These are phyloP conservation scores for Schoenoplectus tabernaemontani DNA, from an alignment of 202 grass and related monocot genomes.

Conservation along the genomic window DNA sequence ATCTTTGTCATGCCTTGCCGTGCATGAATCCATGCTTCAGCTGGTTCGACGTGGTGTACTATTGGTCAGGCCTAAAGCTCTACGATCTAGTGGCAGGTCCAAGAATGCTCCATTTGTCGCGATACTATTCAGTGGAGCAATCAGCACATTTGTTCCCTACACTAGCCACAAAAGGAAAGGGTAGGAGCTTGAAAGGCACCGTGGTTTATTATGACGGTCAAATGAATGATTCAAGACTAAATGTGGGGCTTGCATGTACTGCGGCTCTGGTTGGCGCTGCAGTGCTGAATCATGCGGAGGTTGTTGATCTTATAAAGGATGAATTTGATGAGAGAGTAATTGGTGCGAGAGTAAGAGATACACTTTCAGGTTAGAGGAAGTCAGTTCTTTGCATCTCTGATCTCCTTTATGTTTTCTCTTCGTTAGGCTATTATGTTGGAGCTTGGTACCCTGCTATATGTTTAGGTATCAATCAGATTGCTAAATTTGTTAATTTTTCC, in stretches of 20 bases:
- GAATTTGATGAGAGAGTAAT: slow-evolving; percentile 57
- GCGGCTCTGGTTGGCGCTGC: slow-evolving; percentile 70
- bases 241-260: slow-evolving; percentile 86
- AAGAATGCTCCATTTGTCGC: slow-evolving; percentile 79
- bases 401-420: background rate
- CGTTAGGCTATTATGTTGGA: background rate
- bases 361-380: slow-evolving; percentile 72
- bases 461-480: background rate
- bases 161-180: slow-evolving; percentile 48
- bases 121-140: slow-evolving; percentile 89
- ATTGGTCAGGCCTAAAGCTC: slow-evolving; percentile 84
- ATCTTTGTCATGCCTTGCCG: slow-evolving; percentile 78
- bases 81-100: slow-evolving; percentile 88
- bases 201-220: slow-evolving; percentile 97
- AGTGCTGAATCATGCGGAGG: slow-evolving; percentile 91
- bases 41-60: slow-evolving; percentile 94
- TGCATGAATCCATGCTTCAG: slow-evolving; percentile 99
- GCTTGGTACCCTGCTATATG: background rate
- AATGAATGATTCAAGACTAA: slow-evolving; percentile 89
- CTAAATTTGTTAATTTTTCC: background rate
- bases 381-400: background rate
- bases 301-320: slow-evolving; percentile 77
- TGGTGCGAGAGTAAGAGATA: slow-evolving; percentile 69
- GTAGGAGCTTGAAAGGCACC: slow-evolving; percentile 74
- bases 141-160: slow-evolving; percentile 83